Conservation (phyloP, 768 basidiomycete genomes). For the Gymnopilus junonius region DNA sequence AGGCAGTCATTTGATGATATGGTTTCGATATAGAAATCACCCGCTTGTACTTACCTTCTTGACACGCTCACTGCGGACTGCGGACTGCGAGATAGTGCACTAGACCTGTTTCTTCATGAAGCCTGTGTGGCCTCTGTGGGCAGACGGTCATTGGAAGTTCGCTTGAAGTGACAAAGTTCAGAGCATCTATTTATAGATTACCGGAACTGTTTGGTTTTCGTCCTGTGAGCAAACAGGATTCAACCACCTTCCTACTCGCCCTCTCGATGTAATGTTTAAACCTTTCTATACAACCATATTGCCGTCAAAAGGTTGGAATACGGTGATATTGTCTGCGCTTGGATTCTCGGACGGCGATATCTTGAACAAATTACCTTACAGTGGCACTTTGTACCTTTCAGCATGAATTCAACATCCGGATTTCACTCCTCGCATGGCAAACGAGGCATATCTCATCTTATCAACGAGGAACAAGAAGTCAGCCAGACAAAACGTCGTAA, state of each 20-base stretch:
- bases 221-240: not conserved
- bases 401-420: too few relatives aligned
- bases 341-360: too few relatives aligned
- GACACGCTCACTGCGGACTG: not conserved
- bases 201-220: not conserved
- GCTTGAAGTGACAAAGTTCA: too few relatives aligned
- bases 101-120: too few relatives aligned
- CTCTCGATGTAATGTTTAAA: too few relatives aligned
- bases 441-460: conserved; percentile 3
- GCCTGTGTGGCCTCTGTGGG: too few relatives aligned
- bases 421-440: conserved; percentile 1
- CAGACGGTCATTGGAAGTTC: too few relatives aligned
- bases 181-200: not conserved
- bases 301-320: too few relatives aligned
- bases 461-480: not conserved
- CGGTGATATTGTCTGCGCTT: too few relatives aligned
- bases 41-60: not conserved
- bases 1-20: not conserved
- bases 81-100: not conserved
- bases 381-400: too few relatives aligned
- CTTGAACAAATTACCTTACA: not conserved
- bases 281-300: too few relatives aligned
- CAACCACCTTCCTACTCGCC: not conserved
- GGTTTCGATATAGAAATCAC: too few relatives aligned
- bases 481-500: not conserved